phyloP scores from a whole-genome alignment of 768 basidiomycete genomes.

The Russula sp. region DNA sequence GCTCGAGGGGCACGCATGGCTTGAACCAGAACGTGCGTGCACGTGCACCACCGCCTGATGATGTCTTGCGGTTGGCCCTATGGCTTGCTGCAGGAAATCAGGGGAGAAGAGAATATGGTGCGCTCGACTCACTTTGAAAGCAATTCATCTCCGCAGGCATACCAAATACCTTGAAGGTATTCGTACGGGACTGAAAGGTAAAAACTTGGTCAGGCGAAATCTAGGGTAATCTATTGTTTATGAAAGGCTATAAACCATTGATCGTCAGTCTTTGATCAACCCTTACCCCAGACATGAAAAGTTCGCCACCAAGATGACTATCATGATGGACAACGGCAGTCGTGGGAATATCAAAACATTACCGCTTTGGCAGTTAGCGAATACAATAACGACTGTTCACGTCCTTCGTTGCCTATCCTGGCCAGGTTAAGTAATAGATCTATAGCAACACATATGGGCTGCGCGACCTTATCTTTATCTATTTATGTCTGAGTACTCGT shows the following conservation, averaged over 20 bases:
- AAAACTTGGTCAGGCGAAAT: not conserved
- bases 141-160: not conserved
- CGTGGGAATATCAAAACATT: not conserved
- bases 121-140: not conserved
- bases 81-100: not conserved
- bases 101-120: not conserved
- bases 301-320: not conserved
- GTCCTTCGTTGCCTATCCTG: not conserved
- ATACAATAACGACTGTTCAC: not conserved
- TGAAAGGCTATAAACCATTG: not conserved
- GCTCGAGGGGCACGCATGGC: constrained; percentile 4
- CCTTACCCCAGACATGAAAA: not conserved
- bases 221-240: not conserved
- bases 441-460: not conserved
- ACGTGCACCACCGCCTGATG: not conserved
- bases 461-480: not conserved
- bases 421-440: not conserved
- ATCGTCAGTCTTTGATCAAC: too few species aligned
- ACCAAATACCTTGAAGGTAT: not conserved
- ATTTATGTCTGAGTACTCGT: not conserved
- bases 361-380: not conserved
- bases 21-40: not conserved
- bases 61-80: not conserved
- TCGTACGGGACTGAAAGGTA: not conserved
- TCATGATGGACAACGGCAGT: not conserved